These are phyloP conservation scores for Albifimbria verrucaria DNA, from an alignment of 2,329 filamentous ascomycete genomes.

Conservation along the genomic window DNA sequence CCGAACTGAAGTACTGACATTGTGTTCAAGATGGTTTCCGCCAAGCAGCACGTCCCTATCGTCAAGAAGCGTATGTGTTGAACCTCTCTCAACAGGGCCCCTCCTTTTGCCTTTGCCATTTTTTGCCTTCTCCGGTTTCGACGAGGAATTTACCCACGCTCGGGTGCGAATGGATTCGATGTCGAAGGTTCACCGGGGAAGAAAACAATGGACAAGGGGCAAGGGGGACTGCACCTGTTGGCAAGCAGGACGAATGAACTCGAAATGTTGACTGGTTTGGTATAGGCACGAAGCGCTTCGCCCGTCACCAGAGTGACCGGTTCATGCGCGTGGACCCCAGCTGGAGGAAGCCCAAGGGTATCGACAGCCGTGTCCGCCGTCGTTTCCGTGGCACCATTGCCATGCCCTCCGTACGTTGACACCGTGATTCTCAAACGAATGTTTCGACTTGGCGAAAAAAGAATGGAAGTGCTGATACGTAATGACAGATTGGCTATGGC, in stretches of 20 bases:
- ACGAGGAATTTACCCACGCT: too few relatives aligned
- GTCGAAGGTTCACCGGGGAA: too few relatives aligned
- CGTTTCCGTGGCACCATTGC: slow-evolving; percentile 93
- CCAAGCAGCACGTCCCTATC: slow-evolving; percentile 99
- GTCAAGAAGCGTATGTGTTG: slow-evolving; percentile 96
- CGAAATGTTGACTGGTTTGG: slow-evolving; percentile 34
- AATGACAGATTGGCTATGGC: slow-evolving; percentile 85
- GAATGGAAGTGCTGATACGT: slow-evolving; percentile 13
- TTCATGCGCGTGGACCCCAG: slow-evolving; percentile 87
- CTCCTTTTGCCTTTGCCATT: background rate
- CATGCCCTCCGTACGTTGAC: slow-evolving; percentile 90
- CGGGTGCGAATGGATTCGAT: too few relatives aligned
- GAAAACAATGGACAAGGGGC: too few relatives aligned
- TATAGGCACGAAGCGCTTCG: slow-evolving; percentile 89
- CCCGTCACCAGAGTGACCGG: slow-evolving; percentile 94
- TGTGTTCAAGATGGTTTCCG: slow-evolving; percentile 80
- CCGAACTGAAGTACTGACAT: slow-evolving; percentile 25
- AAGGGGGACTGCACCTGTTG: background rate
- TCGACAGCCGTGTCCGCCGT: slow-evolving; percentile 96
- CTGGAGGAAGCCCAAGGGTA: slow-evolving; percentile 99
- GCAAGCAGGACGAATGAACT: too few relatives aligned
- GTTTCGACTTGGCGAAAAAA: background rate
- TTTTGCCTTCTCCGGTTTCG: background rate
- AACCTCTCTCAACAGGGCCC: background rate
- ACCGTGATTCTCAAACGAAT: background rate